Base-by-base conservation (phyloP, 2,329 filamentous ascomycete genomes). In the Fusarium beomiforme region DNA sequence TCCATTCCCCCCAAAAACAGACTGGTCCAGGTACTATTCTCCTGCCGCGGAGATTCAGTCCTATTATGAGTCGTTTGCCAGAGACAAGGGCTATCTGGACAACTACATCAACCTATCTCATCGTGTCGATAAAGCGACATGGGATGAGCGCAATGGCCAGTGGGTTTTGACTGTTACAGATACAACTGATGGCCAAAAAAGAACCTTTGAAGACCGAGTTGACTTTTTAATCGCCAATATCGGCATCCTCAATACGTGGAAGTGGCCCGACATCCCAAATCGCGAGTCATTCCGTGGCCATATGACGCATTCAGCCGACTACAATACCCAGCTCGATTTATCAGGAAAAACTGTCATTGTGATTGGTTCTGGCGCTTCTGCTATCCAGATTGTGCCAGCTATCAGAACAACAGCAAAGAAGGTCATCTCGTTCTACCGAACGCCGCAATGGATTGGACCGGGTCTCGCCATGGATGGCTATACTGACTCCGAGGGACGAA, bases 281-380 rank as follows among this genome's bases (percentile, higher is more conserved):
- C 74, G 86, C 6, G 67, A 84, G 17, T 73, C 77, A n/a, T 88
- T 85, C 68, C 72, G 81, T 34, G 86, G 86, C 31, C 75, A 82
- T 8, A 69, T 86, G 10, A 78, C 88, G 46, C 86, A 89, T 71
- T 86, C 83, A 12, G 86, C 86, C 5, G 78, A 78, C 41, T 89
- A 87, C 85, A 85, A 85, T 2, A 77, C 83, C 41, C 75, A 80
- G 23, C 84, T 87, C 37, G 82, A 87, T 55, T 81, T 83, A 49
- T 72, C 80, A 13, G 82, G 80, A 61, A 88, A 88, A 73, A 82
- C 79, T 0, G 83, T 89, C 8, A 85, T 83, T 2, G 80, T 89
- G 11, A 86, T 89, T 51, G 87, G 87, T 12, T 88, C 86, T 49
- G 86, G 86, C 5, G 81, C 86, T 21, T 86, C 85, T 2, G 86